phyloP scores from a whole-genome alignment of 2,329 filamentous ascomycete species.

The Akanthomyces lecanii region DNA sequence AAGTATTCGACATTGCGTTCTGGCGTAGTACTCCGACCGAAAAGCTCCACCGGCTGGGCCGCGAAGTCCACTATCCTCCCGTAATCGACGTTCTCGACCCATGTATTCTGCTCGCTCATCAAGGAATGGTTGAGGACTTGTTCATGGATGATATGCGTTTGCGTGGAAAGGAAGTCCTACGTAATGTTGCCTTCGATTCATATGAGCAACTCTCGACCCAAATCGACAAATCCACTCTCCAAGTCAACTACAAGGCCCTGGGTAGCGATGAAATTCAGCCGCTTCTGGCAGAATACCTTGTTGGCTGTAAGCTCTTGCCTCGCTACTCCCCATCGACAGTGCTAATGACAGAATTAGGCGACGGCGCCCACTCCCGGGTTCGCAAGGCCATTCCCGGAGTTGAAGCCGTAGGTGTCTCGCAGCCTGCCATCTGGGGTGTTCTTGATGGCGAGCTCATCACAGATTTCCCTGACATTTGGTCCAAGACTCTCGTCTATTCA shows the following conservation, averaged over 20 bases:
- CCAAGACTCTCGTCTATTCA: constrained; percentile 65
- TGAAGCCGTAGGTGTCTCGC: constrained; percentile 53
- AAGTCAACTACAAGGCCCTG: constrained; percentile 49
- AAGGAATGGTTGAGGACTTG: constrained; percentile 70
- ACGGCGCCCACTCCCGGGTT: constrained; percentile 68
- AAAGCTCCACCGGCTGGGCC: constrained; percentile 55
- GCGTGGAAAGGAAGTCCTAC: constrained; percentile 57
- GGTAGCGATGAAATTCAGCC: constrained; percentile 47
- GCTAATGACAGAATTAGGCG: constrained; percentile 38
- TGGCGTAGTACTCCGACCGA: constrained; percentile 55
- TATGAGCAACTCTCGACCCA: constrained; percentile 44
- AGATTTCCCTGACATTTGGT: constrained; percentile 72
- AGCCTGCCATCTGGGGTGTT: constrained; percentile 62
- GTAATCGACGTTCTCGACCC: constrained; percentile 54
- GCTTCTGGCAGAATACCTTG: constrained; percentile 58
- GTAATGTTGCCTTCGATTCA: constrained; percentile 61
- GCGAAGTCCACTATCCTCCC: constrained; percentile 66
- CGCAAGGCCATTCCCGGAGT: constrained; percentile 57
- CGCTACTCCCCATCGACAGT: not conserved
- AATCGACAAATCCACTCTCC: constrained; percentile 38
- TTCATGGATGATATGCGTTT: constrained; percentile 66
- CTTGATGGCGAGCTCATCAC: constrained; percentile 67
- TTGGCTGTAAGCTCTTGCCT: constrained; percentile 53
- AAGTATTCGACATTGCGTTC: constrained; percentile 70
- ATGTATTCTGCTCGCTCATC: constrained; percentile 59